Conservation (phyloP, 208 protist genomes). For the Acanthamoeba sp. region DNA sequence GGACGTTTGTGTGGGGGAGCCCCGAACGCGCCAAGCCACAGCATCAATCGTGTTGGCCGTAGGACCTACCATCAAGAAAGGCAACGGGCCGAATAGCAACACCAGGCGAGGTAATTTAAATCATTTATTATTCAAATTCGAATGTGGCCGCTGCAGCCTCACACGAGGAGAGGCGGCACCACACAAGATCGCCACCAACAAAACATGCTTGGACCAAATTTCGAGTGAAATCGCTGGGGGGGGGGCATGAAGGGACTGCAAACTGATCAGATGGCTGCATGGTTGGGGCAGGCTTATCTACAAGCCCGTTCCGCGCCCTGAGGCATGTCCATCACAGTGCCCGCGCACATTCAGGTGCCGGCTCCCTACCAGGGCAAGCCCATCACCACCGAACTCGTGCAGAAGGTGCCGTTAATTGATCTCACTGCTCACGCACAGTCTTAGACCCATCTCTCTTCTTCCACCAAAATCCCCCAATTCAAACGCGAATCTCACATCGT, state of each 20-base stretch:
- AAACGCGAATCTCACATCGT: neutral
- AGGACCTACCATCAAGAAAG: too few species aligned
- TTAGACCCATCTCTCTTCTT: neutral
- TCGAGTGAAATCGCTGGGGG: too few species aligned
- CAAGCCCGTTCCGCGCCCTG: neutral
- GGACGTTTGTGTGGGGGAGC: neutral
- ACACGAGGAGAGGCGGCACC: too few species aligned
- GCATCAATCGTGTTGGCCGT: neutral
- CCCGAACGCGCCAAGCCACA: neutral
- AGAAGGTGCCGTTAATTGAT: neutral
- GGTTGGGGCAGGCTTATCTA: neutral
- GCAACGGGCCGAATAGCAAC: too few species aligned
- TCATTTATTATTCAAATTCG: too few species aligned
- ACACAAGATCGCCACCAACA: too few species aligned
- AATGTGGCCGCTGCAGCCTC: too few species aligned
- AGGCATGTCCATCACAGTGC: neutral
- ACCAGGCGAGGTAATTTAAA: too few species aligned
- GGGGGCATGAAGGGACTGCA: neutral
- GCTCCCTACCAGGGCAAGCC: slow-evolving; percentile 39
- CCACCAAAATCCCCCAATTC: neutral
- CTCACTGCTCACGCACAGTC: neutral
- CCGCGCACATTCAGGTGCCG: neutral
- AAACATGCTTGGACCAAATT: too few species aligned
- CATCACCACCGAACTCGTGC: slow-evolving; percentile 55
- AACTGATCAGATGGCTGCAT: neutral